Base-by-base conservation (phyloP, 768 basidiomycete genomes). In the Xanthoconium purpureum region DNA sequence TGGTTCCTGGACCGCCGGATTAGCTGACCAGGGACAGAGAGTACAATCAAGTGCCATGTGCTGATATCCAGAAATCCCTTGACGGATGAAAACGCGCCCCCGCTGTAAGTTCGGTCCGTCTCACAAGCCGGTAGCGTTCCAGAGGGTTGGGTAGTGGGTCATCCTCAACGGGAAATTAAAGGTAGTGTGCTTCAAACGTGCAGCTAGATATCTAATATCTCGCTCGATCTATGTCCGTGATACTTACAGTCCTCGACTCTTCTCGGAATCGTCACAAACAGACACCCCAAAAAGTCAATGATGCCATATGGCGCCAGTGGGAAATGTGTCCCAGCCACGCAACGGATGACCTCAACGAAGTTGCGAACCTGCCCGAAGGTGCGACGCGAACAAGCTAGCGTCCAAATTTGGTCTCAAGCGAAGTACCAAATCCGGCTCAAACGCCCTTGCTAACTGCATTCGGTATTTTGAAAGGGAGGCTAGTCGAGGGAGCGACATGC, bases 341-440 rank as follows among this genome's bases (percentile, higher is more conserved):
- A 35, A 12, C 33, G 24, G 24, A 35, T 12, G 12, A 12, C 12
- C 1, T 35, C 6, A 35, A 35, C 33, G 12, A 35, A 8, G 10
- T 42, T 6, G 40, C 40, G 6, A 8, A 43, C n/a, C n/a, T n/a
- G 42, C 42, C 14, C 11, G 28, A 28, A 14, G 42, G 28, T 5
- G 28, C 13, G 29, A 35, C 32, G 40, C 7, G 48, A 62, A 71
- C 70, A 71, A 73, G 54, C 47, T 54, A 65, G 50, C 38, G 14
- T 52, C 70, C 66, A 46, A 58, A 71, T 73, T 40, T 20, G 67
- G 66, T 37, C 29, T 71, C 28, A 71, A 71, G 54, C 57, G 37
- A 17, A 17, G 37, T 38, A 17, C 37, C 37, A 38, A 14, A 38
- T 38, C 14, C 6, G 37, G 12, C 6, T 15, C 6, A 13, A 17